Percentiles rank a stretch among this genome's conserved stretches.
phyloP scores from a whole-genome alignment of 495 filamentous ascomycete species.

The Aspergillus kassunensis region DNA sequence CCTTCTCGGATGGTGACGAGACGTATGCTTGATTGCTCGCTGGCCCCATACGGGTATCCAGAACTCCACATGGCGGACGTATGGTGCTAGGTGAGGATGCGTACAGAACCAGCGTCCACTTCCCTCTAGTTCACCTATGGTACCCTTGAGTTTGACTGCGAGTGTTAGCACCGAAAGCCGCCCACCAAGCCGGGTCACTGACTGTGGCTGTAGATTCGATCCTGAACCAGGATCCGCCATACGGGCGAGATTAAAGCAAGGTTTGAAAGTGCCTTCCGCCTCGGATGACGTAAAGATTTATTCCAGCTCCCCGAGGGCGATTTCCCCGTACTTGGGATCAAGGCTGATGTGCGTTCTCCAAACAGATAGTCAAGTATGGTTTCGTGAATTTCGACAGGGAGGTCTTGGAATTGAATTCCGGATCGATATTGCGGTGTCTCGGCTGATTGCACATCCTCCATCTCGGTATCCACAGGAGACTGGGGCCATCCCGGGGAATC shows the following conservation, averaged over 20 bases:
- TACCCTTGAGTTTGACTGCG: conserved; percentile 65
- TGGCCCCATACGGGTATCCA: conserved; percentile 71
- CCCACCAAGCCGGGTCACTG: conserved; percentile 15
- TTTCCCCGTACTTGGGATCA: conserved; percentile 40
- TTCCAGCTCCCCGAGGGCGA: conserved; percentile 55
- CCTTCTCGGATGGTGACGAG: conserved; percentile 33
- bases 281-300: conserved; percentile 61
- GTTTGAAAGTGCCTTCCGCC: conserved; percentile 61
- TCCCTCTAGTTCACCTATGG: conserved; percentile 50
- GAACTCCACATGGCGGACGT: conserved; percentile 68
- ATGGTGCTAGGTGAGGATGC: conserved; percentile 53
- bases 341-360: conserved; percentile 57
- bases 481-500: conserved; percentile 18
- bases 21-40: conserved; percentile 28
- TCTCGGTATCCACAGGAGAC: conserved; percentile 26
- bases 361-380: conserved; percentile 65
- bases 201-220: conserved; percentile 66
- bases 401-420: conserved; percentile 39
- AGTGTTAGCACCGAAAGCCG: background rate
- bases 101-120: conserved; percentile 54
- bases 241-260: conserved; percentile 57
- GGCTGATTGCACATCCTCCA: conserved; percentile 21
- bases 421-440: conserved; percentile 12
- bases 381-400: conserved; percentile 70
- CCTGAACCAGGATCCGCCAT: conserved; percentile 63